Conservation (phyloP, 2,329 filamentous ascomycete species). For the Corynespora cassiicola region DNA sequence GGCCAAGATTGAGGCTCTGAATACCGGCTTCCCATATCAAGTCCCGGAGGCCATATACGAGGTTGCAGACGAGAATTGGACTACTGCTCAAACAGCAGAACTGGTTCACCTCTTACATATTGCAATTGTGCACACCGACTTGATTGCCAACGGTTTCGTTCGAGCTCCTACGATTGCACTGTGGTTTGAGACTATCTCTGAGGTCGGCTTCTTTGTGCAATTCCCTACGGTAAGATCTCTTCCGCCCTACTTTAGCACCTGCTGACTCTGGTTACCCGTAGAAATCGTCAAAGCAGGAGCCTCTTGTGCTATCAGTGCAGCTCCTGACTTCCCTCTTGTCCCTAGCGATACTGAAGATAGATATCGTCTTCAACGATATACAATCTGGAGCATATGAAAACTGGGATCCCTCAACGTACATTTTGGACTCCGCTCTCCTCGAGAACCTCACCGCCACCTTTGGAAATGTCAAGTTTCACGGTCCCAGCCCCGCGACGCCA, state of each 20-base stretch:
- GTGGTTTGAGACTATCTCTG: constrained; percentile 38
- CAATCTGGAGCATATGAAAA: constrained; percentile 28
- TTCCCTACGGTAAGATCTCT: constrained; percentile 60
- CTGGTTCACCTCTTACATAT: constrained; percentile 76
- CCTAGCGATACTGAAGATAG: constrained; percentile 73
- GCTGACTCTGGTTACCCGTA: constrained; percentile 44
- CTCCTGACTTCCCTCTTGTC: constrained; percentile 74
- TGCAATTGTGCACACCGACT: constrained; percentile 73
- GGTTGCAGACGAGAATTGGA: constrained; percentile 67
- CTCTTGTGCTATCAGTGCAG: constrained; percentile 69
- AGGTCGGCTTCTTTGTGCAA: constrained; percentile 67
- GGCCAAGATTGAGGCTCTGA: constrained; percentile 55
- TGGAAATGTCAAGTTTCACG: constrained; percentile 59
- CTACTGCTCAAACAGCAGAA: constrained; percentile 70
- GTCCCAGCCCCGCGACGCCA: constrained; percentile 70
- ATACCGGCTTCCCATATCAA: constrained; percentile 54
- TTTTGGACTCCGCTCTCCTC: constrained; percentile 74
- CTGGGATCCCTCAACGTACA: constrained; percentile 61
- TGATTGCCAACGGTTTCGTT: constrained; percentile 45
- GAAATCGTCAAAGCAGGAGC: no score
- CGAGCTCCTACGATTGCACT: constrained; percentile 37
- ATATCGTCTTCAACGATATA: constrained; percentile 61
- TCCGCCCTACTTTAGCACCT: neutral
- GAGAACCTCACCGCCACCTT: constrained; percentile 76
- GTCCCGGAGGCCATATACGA: constrained; percentile 58